Evolutionary conservation across 2,329 filamentous ascomycete species (phyloP), one percentile per base, ranked within the genome.

Genomic region (Beauveria bassiana): DNA sequence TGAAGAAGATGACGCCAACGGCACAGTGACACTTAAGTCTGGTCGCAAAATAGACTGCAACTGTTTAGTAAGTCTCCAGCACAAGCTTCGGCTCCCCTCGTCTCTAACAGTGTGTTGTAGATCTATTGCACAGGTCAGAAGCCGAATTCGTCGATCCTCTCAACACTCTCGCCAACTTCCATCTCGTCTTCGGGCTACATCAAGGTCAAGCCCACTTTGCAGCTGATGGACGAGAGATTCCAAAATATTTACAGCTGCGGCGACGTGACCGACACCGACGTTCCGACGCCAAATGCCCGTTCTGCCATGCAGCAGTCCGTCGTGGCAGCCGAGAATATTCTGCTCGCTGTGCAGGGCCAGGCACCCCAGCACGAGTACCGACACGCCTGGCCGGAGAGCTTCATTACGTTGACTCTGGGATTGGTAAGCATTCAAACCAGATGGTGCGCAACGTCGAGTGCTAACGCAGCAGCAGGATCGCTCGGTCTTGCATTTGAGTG

Each of bases 201-300:
- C 65, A 73, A 74, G 1, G 81, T 88, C 26, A 78, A 79, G 54
- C 75, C 79, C 0, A 85, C 81, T 0, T 74, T 89, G 38, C 85
- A 88, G 64, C 73, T 89, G 16, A 67, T 71, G 8, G 79, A 83
- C 65, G 70, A 75, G 2, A 62, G 64, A 0, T 73, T 80, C 9
- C 74, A 78, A 1, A 79, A 84, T 63, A 75, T 88, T 2, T 89
- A 85, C 66, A 82, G 81, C 1, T 79, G 84, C n/a, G 86, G 86
- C 20, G 86, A 89, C 64, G 82, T 89, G 5, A 80, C 84, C 4
- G 81, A 82, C 28, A 79, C 78, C 1, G 63, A 70, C 12, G 75
- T 77, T 0, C 74, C 74, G 0, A 71, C 74, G 42, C 80, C 80
- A 6, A 86, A 86, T 67, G 82, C 80, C 0, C 76, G 84, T 10